Base-by-base conservation (phyloP, 257 asterid species). In the Mitragyna speciosa region DNA sequence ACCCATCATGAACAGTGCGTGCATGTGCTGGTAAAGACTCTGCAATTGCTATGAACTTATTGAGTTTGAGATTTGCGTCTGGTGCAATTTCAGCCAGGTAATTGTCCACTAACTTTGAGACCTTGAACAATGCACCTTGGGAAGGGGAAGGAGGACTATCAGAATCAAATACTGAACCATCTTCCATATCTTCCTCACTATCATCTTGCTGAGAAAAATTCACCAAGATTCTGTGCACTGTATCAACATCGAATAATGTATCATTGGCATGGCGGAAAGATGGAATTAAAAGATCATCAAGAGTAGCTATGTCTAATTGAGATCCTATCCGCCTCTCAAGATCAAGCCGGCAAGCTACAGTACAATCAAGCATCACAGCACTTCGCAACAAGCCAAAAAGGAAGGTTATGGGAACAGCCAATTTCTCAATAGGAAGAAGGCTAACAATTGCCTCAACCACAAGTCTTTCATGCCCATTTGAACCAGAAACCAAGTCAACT, bases 1-100 rank as follows among this genome's bases (percentile, higher is more conserved):
- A 75, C 19, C 97, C 96, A 70, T 95, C 99, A 0, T 93, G 97
- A 65, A 85, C 56, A 2, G 94, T 87, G 22, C 97, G 89, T 2
- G 99, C 94, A 78, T 93, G 97, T 10, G 89, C 89, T 5, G 99
- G 99, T 78, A 93, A 81, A 70, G 90, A 83, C 78, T 93, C 97
- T 15, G 97, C 97, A 74, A 95, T 83, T 22, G 96, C 96, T 26
- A 93, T 70, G 82, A 95, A 93, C 88, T 90, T 82, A 68, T 88
- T 85, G 79, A 93, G 96, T 87, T 92, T 92, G 52, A 95, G 96
- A 79, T 93, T 95, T 20, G 92, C 88, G 71, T 95, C 99, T 0
- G 98, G 97, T 41, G 99, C 99, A 75, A 95, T 92, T 88, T 95
- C 99, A 58, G 97, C 90, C 51, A 95, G 85, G 81, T 89, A 95